Evolutionary conservation across 164 flowering plant genomes (phyloP), one percentile per base, ranked within the genome.

Genomic region (Stephania japonica): DNA sequence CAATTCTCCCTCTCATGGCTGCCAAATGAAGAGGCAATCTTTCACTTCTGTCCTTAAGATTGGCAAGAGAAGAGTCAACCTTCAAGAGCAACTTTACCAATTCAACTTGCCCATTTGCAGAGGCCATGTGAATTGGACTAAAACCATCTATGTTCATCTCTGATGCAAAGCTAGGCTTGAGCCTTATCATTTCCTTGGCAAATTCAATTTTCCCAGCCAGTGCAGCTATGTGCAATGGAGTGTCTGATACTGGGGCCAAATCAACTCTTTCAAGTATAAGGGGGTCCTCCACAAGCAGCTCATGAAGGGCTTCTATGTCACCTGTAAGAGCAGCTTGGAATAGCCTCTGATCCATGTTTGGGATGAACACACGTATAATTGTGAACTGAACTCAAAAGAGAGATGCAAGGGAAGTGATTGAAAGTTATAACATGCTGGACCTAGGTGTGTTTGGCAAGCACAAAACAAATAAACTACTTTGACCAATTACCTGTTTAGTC

Each of bases 121-220:
- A 42, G 43, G 70, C 70, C 25, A 42, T 13, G 49, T 68, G 70
- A 14, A 68, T 41, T 49, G 70, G 50, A 41, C 70, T 68, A 41
- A 41, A 68, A n/a, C 70, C 70, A 42, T 59, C 49, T 68, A 0
- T 19, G 25, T 68, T 68, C n/a, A 68, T 1, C 49, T 41, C 21
- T 42, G 24, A 6, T 12, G 70, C 49, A 19, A 68, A 42, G 7
- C 7, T n/a, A 42, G 70, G 21, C 11, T 19, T 67, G 7, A 7
- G n/a, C 21, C 21, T 67, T 67, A 32, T 32, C 5, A 67, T 67
- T 67, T 41, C 42, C 47, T 27, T 67, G 5, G 47, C 69, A 67
- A 32, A 67, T 32, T 67, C 21, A 19, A 7, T 1, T 19, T 67
- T 21, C 21, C 69, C 47, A 16, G 44, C 47, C 44, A 32, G 21